Evolutionary conservation across 2,329 filamentous ascomycete genomes (phyloP).

Genomic region (Calonectria pseudoreteaudii): DNA sequence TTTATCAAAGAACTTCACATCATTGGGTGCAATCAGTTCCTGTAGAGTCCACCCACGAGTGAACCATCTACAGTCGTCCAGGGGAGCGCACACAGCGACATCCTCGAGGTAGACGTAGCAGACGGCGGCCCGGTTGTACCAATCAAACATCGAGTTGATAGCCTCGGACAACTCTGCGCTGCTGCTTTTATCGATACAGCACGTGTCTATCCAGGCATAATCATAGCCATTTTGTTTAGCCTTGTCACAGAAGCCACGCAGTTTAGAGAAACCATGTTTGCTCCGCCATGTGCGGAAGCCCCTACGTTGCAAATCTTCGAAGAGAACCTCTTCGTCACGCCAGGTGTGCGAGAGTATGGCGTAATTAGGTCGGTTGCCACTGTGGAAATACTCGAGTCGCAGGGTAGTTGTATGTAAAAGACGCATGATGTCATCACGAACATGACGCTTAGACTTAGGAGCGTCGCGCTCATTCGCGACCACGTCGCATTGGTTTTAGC

Average conservation of each 20-base stretch:
- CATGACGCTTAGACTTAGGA: not conserved
- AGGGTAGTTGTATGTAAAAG: conserved; percentile 18
- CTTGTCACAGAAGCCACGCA: conserved; percentile 11
- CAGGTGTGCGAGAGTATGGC: conserved; percentile 53
- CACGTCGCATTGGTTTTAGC: not conserved
- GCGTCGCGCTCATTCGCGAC: not conserved
- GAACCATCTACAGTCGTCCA: conserved; percentile 42
- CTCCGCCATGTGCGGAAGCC: conserved; percentile 9
- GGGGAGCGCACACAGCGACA: not conserved
- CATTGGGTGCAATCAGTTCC: conserved; percentile 67
- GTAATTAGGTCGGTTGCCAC: conserved; percentile 33
- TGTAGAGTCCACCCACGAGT: conserved; percentile 69
- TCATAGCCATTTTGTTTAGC: conserved; percentile 6
- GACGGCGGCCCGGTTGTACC: conserved; percentile 12
- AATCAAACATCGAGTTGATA: conserved; percentile 25
- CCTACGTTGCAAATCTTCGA: conserved; percentile 36
- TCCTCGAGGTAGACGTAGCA: conserved; percentile 21
- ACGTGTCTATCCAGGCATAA: conserved; percentile 18
- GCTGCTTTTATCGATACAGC: conserved; percentile 24
- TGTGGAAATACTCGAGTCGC: conserved; percentile 4
- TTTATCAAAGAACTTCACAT: conserved; percentile 44
- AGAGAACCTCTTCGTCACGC: conserved; percentile 45
- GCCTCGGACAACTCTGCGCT: conserved; percentile 15
- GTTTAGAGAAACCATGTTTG: conserved; percentile 10
- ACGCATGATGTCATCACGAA: conserved; percentile 8